These are phyloP conservation scores for Afroboletus lepidellus DNA, from an alignment of 1,284 basidiomycete genomes.

Conservation along the genomic window DNA sequence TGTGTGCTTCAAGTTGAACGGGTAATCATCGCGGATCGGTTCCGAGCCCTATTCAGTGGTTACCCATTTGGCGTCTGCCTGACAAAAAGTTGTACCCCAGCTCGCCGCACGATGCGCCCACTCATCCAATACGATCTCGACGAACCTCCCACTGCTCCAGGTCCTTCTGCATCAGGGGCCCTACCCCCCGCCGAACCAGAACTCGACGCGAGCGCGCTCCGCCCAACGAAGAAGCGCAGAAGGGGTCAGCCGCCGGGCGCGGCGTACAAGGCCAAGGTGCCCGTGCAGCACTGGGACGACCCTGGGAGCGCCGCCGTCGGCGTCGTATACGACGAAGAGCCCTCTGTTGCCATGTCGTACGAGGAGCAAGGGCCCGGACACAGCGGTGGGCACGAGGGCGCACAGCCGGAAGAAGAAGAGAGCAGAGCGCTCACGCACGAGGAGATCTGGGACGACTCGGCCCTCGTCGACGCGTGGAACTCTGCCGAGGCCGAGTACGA, in stretches of 20 bases:
- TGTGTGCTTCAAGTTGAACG: no score
- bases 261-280: conserved; percentile 12
- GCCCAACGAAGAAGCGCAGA: conserved; percentile 52
- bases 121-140: conserved; percentile 52
- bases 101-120: conserved; percentile 33
- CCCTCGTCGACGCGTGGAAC: conserved; percentile 77
- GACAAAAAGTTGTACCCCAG: not conserved
- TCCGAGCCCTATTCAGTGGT: no score
- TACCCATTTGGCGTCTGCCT: no score
- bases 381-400: conserved; percentile 8
- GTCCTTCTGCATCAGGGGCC: not conserved
- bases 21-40: no score
- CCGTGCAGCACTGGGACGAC: conserved; percentile 46
- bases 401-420: conserved; percentile 35
- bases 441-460: conserved; percentile 83
- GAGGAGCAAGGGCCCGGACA: conserved; percentile 18
- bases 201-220: conserved; percentile 16
- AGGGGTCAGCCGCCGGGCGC: conserved; percentile 37
- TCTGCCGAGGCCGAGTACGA: conserved; percentile 77
- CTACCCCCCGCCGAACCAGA: no score
- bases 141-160: conserved; percentile 5
- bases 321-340: conserved; percentile 36
- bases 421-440: conserved; percentile 63
- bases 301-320: conserved; percentile 32
- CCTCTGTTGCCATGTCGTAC: not conserved